Base-by-base conservation (phyloP, 75 land plant genomes). In the Pinus taeda region DNA sequence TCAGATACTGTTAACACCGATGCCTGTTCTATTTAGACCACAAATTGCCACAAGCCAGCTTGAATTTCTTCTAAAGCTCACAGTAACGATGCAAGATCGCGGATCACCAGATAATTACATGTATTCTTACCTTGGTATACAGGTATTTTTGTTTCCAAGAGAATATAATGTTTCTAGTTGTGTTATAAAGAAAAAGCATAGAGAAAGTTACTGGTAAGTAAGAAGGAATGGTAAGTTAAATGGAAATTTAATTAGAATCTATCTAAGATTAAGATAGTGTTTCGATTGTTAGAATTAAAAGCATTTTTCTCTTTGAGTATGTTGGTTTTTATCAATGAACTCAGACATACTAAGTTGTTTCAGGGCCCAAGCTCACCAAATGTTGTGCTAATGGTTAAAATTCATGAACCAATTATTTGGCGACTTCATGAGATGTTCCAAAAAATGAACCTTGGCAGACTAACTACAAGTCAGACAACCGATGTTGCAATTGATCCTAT, bases 351-450 rank as follows among this genome's bases (percentile, higher is more conserved):
- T 66, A 18, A 60, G 82, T 24, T 30, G 22, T 56, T 71, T 57
- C 84, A 96, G 99, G 95, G 83, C 60, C 95, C 99, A 57, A 90
- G 87, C 78, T 61, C 81, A 18, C 79, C 78, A 45, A 93, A 90
- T 80, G 83, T 81, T 58, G 79, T 93, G 26, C 91, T 95, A 77
- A 70, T 93, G 73, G 85, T 97, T 37, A 95, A 91, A 67, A 86
- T 97, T 75, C 99, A 97, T 85, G 99, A 97, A 72, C 99, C 99
- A 60, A 88, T 97, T 57, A 91, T 97, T 33, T 97, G 99, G 99
- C 93, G 98, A 33, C 81, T 97, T 62, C 99, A 95, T 84, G 98
- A 93, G 78, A 89, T 97, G 96, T 84, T 97, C 29, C 89, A 87
- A 69, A 89, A 90, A 55, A 83, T 89, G 15, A 95, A 93, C 37